phyloP scores from a whole-genome alignment of 2,329 filamentous ascomycete genomes.

The Colletotrichum sp. region DNA sequence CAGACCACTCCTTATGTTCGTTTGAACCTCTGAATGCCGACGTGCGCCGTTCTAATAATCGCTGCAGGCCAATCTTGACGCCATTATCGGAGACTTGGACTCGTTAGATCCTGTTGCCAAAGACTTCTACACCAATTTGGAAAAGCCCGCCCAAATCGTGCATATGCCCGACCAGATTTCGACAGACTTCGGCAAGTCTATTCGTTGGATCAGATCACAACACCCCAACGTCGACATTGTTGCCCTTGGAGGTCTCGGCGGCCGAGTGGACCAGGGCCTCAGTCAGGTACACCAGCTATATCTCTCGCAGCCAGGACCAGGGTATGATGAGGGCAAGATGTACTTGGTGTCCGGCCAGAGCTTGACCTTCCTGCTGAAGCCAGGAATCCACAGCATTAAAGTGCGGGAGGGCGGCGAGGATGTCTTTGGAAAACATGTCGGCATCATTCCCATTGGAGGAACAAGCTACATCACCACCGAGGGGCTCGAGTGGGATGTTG shows the following conservation, averaged over 20 bases:
- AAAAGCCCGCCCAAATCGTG: conserved; percentile 62
- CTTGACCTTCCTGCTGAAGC: conserved; percentile 80
- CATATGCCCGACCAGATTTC: conserved; percentile 81
- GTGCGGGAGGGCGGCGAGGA: conserved; percentile 58
- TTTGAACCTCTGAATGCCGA: neutral
- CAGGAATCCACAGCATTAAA: conserved; percentile 70
- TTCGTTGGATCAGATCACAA: conserved; percentile 59
- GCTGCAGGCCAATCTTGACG: conserved; percentile 62
- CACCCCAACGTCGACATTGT: conserved; percentile 66
- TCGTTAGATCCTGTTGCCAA: conserved; percentile 71
- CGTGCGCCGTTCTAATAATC: neutral
- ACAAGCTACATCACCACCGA: conserved; percentile 77
- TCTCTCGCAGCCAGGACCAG: conserved; percentile 58
- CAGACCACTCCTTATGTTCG: neutral
- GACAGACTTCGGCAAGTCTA: conserved; percentile 90
- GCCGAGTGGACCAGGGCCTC: conserved; percentile 90
- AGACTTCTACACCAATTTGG: conserved; percentile 67
- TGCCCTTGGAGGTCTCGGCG: conserved; percentile 83
- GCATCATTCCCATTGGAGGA: conserved; percentile 85
- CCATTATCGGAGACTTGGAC: conserved; percentile 91
- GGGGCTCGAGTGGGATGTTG: conserved; percentile 91
- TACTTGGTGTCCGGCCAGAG: conserved; percentile 84
- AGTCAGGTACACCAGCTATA: conserved; percentile 88
- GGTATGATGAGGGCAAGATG: conserved; percentile 61
- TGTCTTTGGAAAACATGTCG: conserved; percentile 78